Evolutionary conservation across 2,329 filamentous ascomycete species (phyloP), one percentile per base, ranked within the genome.

Genomic region (Trematosphaeria pertusa): DNA sequence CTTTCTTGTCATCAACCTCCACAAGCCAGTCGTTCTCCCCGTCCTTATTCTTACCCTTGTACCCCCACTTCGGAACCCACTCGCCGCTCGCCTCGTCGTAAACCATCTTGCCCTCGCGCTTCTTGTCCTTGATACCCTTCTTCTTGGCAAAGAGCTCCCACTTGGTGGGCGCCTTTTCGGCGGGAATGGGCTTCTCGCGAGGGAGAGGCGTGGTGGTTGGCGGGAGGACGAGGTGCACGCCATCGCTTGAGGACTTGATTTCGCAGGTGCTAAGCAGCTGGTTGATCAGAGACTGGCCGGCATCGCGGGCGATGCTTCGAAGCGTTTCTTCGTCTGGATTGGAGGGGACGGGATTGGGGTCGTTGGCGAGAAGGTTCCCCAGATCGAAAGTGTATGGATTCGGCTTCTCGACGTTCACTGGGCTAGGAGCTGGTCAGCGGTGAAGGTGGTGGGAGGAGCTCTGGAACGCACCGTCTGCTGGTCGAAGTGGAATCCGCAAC

Each of bases 131-230:
- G 76, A 99, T 97, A 45, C 94, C 94, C 82, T 97, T 96, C 84
- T 96, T 96, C 73, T 86, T 88, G 35, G 94, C 94, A 77, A 99
- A 99, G 66, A 87, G 85, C 78, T 96, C 87, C 94, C 94, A 99
- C 73, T 91, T 96, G 48, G 93, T 97, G 59, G 87, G 87, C 46
- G 87, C 79, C 77, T 92, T 94, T 59, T 86, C 82, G 45, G 85
- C 81, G 1, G 94, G 94, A 7, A 97, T 79, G 8, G 91, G 90
- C 74, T 99, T 97, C 77, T 97, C 92, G 61, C 94, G 88, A 18
- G 94, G 94, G 3, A 97, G 80, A 0, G 79, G 73, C 1, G 88
- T 95, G 15, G 82, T 77, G 0, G 85, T 79, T 0, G 81, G 72
- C 0, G 94, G 94, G 0, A 99, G 86, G 12, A 83, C 80, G 43